Base-by-base conservation (phyloP, 176 grass and related monocot genomes). In the Zoysia pacifica region DNA sequence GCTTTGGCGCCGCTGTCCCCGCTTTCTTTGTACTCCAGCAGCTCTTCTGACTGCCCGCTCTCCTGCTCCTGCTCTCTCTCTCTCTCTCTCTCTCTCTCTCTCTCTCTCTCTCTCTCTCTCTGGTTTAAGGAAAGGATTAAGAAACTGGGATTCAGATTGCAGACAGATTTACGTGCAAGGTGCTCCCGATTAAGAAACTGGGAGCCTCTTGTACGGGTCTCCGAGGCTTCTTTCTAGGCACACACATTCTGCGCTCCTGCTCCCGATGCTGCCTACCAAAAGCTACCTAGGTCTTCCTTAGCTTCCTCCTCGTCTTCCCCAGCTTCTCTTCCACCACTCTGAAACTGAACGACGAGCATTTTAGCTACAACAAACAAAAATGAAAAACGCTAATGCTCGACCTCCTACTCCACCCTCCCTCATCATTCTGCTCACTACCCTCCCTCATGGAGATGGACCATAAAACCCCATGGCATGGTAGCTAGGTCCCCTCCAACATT, bases 191-290 rank as follows among this genome's bases (percentile, higher is more conserved):
- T 75, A 89, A 86, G 74, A 87, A 81, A 85, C 48, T 46, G 61
- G 18, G 0, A 11, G 11, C 28, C 28, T 39, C 74, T 79, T 74
- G 81, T 93, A 93, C 87, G 72, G 65, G 62, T 36, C 85, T 77
- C 76, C 48, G 59, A 86, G 77, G 51, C 39, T 79, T 42, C 81
- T 94, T 95, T 91, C 92, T 86, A 86, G 96, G 90, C 85, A 89
- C 96, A 94, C 90, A 91, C 92, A 95, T 99, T 84, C 86, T 93
- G 90, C 90, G 84, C 79, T 94, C 88, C 95, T 99, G 96, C 92
- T 80, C 93, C 92, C 93, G 73, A 95, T 86, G 93, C 56, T 66
- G 46, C 52, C 48, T 46, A 61, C 2, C 59, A 11, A 28, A 28
- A 28, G 28, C 28, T 28, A 28, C 28, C 28, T 28, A 28, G 28